A percentile compares a stretch with the other conserved stretches of the same genome.
These are phyloP conservation scores for Eremomyces bilateralis DNA, from an alignment of 495 filamentous ascomycete species.

Conservation along the genomic window DNA sequence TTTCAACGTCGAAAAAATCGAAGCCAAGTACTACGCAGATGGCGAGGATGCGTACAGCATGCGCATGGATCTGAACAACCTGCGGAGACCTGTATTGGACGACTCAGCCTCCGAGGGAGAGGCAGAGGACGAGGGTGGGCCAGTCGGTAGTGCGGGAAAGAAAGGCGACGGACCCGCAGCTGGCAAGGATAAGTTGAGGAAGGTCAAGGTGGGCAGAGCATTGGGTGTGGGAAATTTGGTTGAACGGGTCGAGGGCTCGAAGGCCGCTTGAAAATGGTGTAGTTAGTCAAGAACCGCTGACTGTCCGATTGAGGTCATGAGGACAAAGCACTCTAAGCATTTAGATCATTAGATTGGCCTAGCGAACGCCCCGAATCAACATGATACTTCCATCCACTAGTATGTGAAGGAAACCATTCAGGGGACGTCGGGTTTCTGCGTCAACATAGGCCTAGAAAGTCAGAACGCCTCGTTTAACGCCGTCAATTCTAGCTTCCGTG, in stretches of 20 bases:
- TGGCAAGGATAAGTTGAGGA: conserved; percentile 25
- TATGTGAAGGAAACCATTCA: no score
- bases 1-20: conserved; percentile 77
- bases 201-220: conserved; percentile 59
- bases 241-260: conserved; percentile 55
- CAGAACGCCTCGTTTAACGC: no score
- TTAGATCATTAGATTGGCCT: no score
- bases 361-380: no score
- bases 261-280: no score
- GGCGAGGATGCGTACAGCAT: conserved; percentile 93
- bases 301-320: no score
- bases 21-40: conserved; percentile 92
- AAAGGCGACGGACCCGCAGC: conserved; percentile 21
- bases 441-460: no score
- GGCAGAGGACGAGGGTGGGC: conserved; percentile 20
- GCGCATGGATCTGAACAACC: conserved; percentile 56
- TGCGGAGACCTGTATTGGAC: conserved; percentile 27
- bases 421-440: no score
- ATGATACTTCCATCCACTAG: no score
- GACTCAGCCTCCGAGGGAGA: conserved; percentile 31
- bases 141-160: conserved; percentile 14
- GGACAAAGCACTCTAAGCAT: no score
- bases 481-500: no score
- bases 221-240: conserved; percentile 72
- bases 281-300: no score